Conservation (phyloP, 2,329 filamentous ascomycete species). For the Camillea tinctor region DNA sequence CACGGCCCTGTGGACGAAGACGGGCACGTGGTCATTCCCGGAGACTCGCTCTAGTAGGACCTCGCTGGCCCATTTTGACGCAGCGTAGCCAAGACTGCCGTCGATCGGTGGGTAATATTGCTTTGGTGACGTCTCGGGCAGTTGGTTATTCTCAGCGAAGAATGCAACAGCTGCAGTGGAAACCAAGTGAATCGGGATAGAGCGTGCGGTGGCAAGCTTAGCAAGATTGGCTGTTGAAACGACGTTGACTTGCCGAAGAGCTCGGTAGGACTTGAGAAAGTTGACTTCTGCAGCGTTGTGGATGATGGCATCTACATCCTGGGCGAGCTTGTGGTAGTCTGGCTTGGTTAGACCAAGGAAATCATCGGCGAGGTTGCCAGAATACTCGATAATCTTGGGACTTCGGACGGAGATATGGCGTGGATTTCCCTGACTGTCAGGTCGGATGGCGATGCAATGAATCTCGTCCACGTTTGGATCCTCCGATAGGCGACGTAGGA, state of each 20-base stretch:
- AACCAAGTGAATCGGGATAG: conserved; percentile 38
- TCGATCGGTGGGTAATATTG: too few relatives aligned
- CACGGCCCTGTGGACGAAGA: conserved; percentile 3
- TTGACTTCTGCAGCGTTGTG: conserved; percentile 48
- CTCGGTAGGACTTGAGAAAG: conserved; percentile 37
- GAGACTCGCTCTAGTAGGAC: conserved; percentile 28
- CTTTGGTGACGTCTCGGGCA: too few relatives aligned
- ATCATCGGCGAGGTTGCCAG: not conserved
- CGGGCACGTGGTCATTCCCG: not conserved
- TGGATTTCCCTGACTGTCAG: not conserved
- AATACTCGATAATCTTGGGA: conserved; percentile 2
- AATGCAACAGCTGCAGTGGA: too few relatives aligned
- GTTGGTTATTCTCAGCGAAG: too few relatives aligned
- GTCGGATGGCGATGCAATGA: conserved; percentile 42
- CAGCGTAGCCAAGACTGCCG: conserved; percentile 37
- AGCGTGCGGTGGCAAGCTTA: conserved; percentile 28
- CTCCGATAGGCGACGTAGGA: conserved; percentile 37
- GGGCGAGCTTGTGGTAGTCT: conserved; percentile 23
- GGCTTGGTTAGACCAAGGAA: conserved; percentile 6
- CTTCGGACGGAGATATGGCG: not conserved
- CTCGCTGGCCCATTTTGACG: conserved; percentile 37
- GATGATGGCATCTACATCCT: conserved; percentile 43
- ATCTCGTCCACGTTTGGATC: conserved; percentile 33
- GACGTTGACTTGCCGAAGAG: conserved; percentile 36
- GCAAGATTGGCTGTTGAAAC: conserved; percentile 35